These are phyloP conservation scores for Microsporum ferrugineum DNA, from an alignment of 2,329 filamentous ascomycete genomes.

Conservation along the genomic window DNA sequence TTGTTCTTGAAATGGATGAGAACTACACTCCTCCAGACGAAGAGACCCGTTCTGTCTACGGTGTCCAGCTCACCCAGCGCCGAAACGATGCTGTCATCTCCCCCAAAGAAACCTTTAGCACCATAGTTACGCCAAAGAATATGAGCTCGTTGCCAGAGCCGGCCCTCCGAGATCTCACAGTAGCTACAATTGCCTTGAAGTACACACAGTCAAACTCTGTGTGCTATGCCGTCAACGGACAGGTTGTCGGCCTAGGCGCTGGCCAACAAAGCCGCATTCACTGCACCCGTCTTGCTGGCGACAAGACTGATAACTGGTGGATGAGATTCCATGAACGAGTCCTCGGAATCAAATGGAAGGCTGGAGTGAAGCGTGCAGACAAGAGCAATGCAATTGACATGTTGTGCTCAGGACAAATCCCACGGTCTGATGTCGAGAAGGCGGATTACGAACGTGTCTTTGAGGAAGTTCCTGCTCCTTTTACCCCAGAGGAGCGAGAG, in stretches of 20 bases:
- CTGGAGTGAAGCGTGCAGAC: conserved; percentile 88
- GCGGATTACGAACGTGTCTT: conserved; percentile 82
- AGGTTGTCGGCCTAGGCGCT: conserved; percentile 85
- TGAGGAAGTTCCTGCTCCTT: conserved; percentile 72
- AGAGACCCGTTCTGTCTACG: conserved; percentile 82
- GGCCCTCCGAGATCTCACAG: conserved; percentile 78
- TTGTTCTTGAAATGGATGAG: conserved; percentile 88
- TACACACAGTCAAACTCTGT: conserved; percentile 99
- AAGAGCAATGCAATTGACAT: conserved; percentile 98
- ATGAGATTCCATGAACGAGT: conserved; percentile 92
- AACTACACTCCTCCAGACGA: conserved; percentile 62
- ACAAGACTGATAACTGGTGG: conserved; percentile 99
- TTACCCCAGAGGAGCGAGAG: conserved; percentile 72
- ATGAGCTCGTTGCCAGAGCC: conserved; percentile 59
- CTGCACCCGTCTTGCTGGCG: conserved; percentile 91
- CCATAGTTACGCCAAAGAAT: conserved; percentile 77
- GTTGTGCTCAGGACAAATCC: conserved; percentile 80
- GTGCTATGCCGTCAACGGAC: conserved; percentile 89
- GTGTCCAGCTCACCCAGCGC: conserved; percentile 75
- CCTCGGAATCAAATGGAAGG: conserved; percentile 87
- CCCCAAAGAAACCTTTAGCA: conserved; percentile 68
- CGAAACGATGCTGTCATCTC: conserved; percentile 86
- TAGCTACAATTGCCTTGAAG: conserved; percentile 94
- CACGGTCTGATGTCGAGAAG: conserved; percentile 69
- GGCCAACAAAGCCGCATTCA: conserved; percentile 97